Evolutionary conservation across 1,284 basidiomycete genomes (phyloP), one percentile per base, ranked within the genome.

Genomic region (Blastosporella zonata): DNA sequence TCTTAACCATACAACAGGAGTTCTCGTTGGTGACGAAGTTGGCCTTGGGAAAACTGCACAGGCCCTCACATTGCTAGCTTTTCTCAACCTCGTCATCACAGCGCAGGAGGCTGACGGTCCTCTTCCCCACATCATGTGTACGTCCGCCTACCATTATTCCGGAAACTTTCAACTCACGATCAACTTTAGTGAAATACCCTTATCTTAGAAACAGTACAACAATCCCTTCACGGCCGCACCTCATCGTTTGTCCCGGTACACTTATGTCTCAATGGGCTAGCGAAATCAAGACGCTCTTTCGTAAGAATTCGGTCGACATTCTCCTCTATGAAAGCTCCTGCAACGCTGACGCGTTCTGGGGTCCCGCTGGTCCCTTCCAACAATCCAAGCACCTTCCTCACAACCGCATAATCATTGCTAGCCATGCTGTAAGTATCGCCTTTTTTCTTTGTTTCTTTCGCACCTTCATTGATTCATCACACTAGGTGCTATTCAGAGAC

Each of bases 11-110:
- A 18, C 17, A 2, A 6, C 18, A 6, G 34, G 34, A 15, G 15
- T 35, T 6, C 34, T 35, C 34, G 15, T 35, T 4, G 34, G 7
- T 10, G 34, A 69, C 38, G 62, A 66, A 22, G 67, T 68, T 3
- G 64, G 67, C 0, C 54, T 68, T 0, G 65, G 65, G 1, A 69
- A 69, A 47, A 68, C 64, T 0, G 54, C 57, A 9, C 49, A 54
- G 25, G 43, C 49, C 1, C 25, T 46, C 9, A 9, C 33, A 1
- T 20, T 35, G 0, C 18, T 44, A 1, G 7, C 33, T 2, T 44
- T 44, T 10, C 3, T 44, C 2, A 36, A 28, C 22, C 4, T 44
- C 1, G 43, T n/a, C 0, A 44, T 44, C 8, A 17, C 33, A 8
- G n/a, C 23, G 27, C 15, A 55, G 53, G 18, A 44, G 8, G 17